These are phyloP conservation scores for Wickerhamiella allomyrinae DNA, from an alignment of 805 yeast species.

Conservation along the genomic window DNA sequence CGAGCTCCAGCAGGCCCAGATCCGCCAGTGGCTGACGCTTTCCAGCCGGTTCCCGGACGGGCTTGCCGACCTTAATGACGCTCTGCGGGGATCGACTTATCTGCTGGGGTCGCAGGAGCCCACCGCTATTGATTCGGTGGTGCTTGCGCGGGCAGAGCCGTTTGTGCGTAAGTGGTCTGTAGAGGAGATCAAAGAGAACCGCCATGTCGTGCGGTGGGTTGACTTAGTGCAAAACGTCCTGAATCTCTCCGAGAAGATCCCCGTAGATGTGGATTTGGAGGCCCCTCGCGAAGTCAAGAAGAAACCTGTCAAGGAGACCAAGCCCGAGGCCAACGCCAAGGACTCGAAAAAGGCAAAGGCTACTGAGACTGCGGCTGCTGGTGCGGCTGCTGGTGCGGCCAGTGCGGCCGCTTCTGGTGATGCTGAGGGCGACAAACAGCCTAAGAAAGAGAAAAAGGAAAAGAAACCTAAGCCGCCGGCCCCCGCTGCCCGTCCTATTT, in stretches of 20 bases:
- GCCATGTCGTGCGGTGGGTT: constrained; percentile 89
- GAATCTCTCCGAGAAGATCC: constrained; percentile 38
- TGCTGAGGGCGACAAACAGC: constrained; percentile 15
- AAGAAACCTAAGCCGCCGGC: constrained; percentile 43
- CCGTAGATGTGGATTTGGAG: constrained; percentile 43
- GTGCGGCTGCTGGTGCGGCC: constrained; percentile 23
- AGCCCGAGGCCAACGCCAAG: constrained; percentile 12
- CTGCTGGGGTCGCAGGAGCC: constrained; percentile 48
- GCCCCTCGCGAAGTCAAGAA: constrained; percentile 53
- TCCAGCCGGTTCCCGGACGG: constrained; percentile 46
- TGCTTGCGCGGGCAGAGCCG: constrained; percentile 54
- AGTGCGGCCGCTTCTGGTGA: constrained; percentile 13
- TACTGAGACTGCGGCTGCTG: constrained; percentile 29
- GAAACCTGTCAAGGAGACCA: constrained; percentile 18
- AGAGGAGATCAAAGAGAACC: constrained; percentile 43
- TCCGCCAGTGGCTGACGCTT: constrained; percentile 67
- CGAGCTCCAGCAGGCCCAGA: constrained; percentile 48
- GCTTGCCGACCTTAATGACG: constrained; percentile 45
- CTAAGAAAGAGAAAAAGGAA: constrained; percentile 26
- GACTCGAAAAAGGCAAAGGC: constrained; percentile 25
- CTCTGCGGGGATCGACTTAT: constrained; percentile 56
- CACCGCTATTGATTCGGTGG: constrained; percentile 54
- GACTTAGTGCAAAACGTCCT: constrained; percentile 69
- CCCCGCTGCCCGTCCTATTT: constrained; percentile 27
- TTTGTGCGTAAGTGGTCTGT: constrained; percentile 41